Evolutionary conservation across 2,329 filamentous ascomycete species (phyloP), one percentile per base, ranked within the genome.

Genomic region (Nemania sp.): DNA sequence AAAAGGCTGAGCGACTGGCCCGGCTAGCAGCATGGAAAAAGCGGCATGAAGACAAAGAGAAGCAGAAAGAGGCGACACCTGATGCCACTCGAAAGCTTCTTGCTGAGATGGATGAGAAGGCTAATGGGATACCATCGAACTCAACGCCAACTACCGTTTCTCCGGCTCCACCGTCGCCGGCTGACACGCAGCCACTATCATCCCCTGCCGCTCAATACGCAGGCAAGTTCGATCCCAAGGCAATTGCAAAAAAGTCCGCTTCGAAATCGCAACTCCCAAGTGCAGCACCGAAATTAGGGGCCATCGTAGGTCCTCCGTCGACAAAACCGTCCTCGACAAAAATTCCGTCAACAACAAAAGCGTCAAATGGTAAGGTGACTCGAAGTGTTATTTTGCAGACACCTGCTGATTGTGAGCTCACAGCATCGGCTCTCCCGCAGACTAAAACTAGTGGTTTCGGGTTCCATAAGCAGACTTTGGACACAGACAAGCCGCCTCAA

Each of bases 21-120:
- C 92, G 90, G 68, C 75, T 96, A 23, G 90, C 93, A 70, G 89
- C 90, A 52, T 96, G 91, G 92, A 96, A 96, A 74, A 89, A 91
- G 72, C 93, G 92, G 73, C 87, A 91, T 68, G 89, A 90, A 60
- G 84, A 86, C 68, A 86, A 87, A 63, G 86, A 87, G 64, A 90
- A 90, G 68, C 83, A 89, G 68, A 86, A 84, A 65, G 83, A 88
- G 64, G 80, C 86, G 39, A 84, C 83, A 48, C 77, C 82, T 34
- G 83, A 82, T 53, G 85, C 84, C 60, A 81, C 86, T 33, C 79
- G 83, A 62, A 88, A 81, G 64, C 81, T 91, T 50, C 75, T 88
- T 52, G 84, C 86, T 64, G 84, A 88, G 71, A 90, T 89, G 79
- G 89, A 88, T 69, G 84, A 84, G 68, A 90, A 83, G 72, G 80